These are phyloP conservation scores for Pseudomassariella vexata DNA, from an alignment of 2,329 filamentous ascomycete species.

Conservation along the genomic window DNA sequence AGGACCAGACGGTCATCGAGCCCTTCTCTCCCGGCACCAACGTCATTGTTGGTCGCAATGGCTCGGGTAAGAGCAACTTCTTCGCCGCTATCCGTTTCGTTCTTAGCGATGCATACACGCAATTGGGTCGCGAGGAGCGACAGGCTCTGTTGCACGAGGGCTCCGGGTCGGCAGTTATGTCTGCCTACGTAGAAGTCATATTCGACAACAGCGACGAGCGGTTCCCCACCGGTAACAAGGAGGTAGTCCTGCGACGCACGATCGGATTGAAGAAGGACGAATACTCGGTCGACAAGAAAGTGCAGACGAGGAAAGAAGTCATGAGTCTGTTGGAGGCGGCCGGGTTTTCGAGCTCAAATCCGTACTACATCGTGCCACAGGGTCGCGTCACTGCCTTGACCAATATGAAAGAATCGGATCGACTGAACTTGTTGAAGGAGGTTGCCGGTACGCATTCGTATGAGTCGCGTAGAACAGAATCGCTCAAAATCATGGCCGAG, in stretches of 20 bases:
- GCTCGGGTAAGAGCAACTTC: conserved; percentile 99
- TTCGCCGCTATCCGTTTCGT: conserved; percentile 99
- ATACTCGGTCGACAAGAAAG: conserved; percentile 95
- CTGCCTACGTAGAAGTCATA: conserved; percentile 98
- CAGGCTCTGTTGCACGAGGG: conserved; percentile 96
- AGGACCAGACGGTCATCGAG: conserved; percentile 98
- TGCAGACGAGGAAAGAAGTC: conserved; percentile 89
- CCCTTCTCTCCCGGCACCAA: conserved; percentile 97
- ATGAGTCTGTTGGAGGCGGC: conserved; percentile 93
- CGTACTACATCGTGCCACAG: conserved; percentile 98
- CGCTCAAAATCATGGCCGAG: conserved; percentile 92
- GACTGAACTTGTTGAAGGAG: conserved; percentile 86
- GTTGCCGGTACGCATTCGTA: conserved; percentile 98
- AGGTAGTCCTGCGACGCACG: conserved; percentile 84
- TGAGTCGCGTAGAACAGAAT: conserved; percentile 85
- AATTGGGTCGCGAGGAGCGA: conserved; percentile 92
- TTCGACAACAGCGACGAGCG: conserved; percentile 97
- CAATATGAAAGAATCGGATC: conserved; percentile 96
- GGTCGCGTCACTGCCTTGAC: conserved; percentile 92
- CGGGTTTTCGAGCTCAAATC: conserved; percentile 93
- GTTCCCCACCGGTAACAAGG: conserved; percentile 87
- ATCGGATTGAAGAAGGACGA: conserved; percentile 98
- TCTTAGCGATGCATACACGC: conserved; percentile 93
- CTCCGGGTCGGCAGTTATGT: conserved; percentile 95
- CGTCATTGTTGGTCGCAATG: conserved; percentile 98